Evolutionary conservation across 441 rosid species (phyloP), one percentile per base, ranked within the genome.

Genomic region (Erodium moschatum): DNA sequence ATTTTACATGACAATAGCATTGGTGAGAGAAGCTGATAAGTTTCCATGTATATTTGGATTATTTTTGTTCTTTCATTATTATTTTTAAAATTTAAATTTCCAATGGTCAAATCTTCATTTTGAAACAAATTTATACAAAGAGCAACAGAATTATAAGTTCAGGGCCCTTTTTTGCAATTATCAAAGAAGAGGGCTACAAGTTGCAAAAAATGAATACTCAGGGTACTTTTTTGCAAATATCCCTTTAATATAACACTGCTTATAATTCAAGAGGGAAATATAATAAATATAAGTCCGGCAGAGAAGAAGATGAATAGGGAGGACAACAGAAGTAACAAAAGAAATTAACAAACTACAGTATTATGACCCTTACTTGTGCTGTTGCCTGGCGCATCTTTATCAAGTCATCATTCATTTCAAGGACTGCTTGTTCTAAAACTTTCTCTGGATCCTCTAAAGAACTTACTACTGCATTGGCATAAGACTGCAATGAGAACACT

Each of bases 371-470:
- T 75, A 94, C 97, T 81, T 95, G 99, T 69, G 99, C 97, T 62
- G 97, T 87, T 52, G 99, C 97, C 73, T 95, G 99, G 64, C 97
- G 92, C 99, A 95, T 91, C 83, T 95, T 95, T 48, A 85, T 81
- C 90, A 95, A 82, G 85, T 95, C 99, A 78, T 85, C 91, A 72
- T 88, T 95, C 99, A 95, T 95, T 81, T 95, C 99, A 78, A 95
- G 86, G 48, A 91, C 96, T 12, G 97, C 74, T 75, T 95, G 97
- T 69, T 95, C 99, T 69, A 95, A 83, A 64, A 94, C 87, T 67
- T 94, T 94, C 86, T 94, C 99, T 0, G 97, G 99, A 76, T 91
- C 97, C 81, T 91, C 97, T 19, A 91, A 85, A 68, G 96, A 72
- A 85, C 91, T 91, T 74, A 95, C n/a, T 67, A 90, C 71, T 35